A percentile compares a stretch with the other conserved stretches of the same genome.
Conservation (phyloP, 495 filamentous ascomycete genomes). For the Penicillium antarcticum region DNA sequence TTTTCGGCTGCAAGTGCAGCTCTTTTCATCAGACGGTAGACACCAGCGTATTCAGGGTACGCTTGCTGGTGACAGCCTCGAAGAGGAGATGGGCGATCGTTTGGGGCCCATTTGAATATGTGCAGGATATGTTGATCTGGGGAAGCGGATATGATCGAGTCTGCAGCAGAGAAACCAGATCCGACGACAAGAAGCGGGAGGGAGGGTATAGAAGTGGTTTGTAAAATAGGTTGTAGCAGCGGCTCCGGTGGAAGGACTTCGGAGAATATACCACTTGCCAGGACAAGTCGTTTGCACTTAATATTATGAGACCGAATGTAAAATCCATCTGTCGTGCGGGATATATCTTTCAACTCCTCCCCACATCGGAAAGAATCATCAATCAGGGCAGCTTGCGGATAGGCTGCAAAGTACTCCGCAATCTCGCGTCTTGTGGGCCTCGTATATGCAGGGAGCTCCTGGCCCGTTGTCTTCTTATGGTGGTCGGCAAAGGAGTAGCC, state of each 20-base stretch:
- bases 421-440: conserved; percentile 58
- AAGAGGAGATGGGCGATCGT: conserved; percentile 55
- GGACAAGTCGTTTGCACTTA: conserved; percentile 56
- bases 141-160: conserved; percentile 56
- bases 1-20: conserved; percentile 33
- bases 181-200: conserved; percentile 55
- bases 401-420: conserved; percentile 54
- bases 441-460: conserved; percentile 49
- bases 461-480: conserved; percentile 37
- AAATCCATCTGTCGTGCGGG: conserved; percentile 48
- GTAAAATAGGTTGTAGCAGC: conserved; percentile 39
- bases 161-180: conserved; percentile 64
- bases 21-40: conserved; percentile 63
- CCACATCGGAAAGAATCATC: conserved; percentile 46
- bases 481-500: conserved; percentile 60
- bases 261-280: conserved; percentile 64
- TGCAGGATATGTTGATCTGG: conserved; percentile 55
- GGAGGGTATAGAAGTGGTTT: conserved; percentile 18
- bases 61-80: conserved; percentile 61
- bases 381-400: conserved; percentile 55
- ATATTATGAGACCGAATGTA: conserved; percentile 51
- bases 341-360: conserved; percentile 41
- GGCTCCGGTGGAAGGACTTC: conserved; percentile 51
- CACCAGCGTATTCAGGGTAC: conserved; percentile 64
- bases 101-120: conserved; percentile 59